Conservation (phyloP, 2,329 filamentous ascomycete genomes). For the Fusarium tuaranense region DNA sequence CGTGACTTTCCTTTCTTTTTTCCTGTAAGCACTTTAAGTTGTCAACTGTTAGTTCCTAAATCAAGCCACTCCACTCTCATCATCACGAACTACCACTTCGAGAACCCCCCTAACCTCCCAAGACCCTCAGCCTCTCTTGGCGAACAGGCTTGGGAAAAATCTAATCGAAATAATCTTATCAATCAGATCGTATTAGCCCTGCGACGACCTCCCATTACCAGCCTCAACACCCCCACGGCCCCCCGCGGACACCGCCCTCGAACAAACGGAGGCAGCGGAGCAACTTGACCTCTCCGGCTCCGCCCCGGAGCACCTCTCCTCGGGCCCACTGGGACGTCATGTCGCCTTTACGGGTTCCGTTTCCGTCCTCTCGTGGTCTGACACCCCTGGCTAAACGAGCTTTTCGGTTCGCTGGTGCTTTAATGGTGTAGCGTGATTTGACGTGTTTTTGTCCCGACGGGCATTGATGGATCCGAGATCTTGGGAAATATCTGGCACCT, state of each 20-base stretch:
- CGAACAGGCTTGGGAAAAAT: neutral
- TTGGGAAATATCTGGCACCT: neutral
- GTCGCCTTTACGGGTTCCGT: neutral
- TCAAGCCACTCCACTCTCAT: neutral
- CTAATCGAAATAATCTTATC: neutral
- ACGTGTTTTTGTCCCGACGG: neutral
- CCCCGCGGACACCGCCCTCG: neutral
- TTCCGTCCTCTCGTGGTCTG: neutral
- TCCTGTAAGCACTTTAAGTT: neutral
- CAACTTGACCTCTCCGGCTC: constrained; percentile 1
- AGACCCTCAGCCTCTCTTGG: neutral
- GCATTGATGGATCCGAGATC: constrained; percentile 1
- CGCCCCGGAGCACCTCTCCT: neutral
- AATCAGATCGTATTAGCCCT: neutral
- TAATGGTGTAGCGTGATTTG: constrained; percentile 8
- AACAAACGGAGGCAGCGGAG: constrained; percentile 1
- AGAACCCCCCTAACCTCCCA: neutral
- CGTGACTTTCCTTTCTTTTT: neutral
- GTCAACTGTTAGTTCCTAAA: neutral
- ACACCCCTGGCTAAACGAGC: neutral
- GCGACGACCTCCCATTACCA: neutral
- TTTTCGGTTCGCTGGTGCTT: neutral
- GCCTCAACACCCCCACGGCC: neutral
- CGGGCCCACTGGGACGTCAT: neutral
- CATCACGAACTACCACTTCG: neutral